Evolutionary conservation across 345 rosid species (phyloP).

Genomic region (Brassica rapa): DNA sequence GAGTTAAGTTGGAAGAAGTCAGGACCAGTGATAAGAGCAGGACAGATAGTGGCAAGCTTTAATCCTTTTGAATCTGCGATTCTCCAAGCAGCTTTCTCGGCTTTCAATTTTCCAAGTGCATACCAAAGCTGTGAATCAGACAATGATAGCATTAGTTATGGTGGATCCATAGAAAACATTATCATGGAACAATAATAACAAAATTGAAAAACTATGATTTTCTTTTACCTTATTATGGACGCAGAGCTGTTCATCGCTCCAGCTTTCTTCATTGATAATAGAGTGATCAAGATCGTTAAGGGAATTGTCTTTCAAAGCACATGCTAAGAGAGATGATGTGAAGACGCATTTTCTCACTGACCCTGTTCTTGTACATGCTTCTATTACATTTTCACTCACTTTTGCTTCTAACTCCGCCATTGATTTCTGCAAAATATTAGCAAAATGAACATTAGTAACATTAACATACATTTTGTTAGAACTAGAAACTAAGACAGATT

Average conservation of each 20-base stretch:
- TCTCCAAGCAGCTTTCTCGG: constrained; percentile 66
- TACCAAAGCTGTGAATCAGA: constrained; percentile 63
- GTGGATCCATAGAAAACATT: background rate
- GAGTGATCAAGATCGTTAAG: constrained; percentile 39
- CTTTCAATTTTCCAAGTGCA: constrained; percentile 87
- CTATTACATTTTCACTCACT: constrained; percentile 67
- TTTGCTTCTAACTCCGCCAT: constrained; percentile 56
- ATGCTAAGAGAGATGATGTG: constrained; percentile 76
- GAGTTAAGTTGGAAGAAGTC: constrained; percentile 55
- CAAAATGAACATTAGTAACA: background rate
- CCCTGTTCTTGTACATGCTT: constrained; percentile 74
- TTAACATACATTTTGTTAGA: background rate
- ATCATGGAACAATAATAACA: background rate
- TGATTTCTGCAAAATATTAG: constrained; percentile 33
- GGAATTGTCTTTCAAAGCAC: constrained; percentile 61
- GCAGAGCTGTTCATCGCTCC: constrained; percentile 87
- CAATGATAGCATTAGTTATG: background rate
- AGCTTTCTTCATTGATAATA: constrained; percentile 56
- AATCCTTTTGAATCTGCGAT: constrained; percentile 58
- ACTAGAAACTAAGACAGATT: background rate
- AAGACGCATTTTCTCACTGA: constrained; percentile 76
- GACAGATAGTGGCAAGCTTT: constrained; percentile 60
- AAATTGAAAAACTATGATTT: background rate
- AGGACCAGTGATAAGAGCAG: constrained; percentile 71
- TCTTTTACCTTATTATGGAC: constrained; percentile 58